Conservation (phyloP, 1,284 basidiomycete species). For the Cryptococcus sp. region DNA sequence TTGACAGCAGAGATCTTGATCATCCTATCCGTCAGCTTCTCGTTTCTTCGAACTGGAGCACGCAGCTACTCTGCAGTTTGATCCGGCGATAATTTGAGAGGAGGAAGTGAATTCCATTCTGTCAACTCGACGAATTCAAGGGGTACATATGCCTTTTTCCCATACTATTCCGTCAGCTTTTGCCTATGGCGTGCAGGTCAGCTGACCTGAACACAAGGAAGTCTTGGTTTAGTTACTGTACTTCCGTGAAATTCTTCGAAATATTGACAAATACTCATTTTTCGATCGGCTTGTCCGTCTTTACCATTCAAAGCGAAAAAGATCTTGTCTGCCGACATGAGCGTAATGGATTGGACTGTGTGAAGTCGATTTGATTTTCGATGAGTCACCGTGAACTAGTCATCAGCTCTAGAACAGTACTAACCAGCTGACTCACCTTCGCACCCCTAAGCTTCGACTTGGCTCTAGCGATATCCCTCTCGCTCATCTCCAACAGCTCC, state of each 20-base stretch:
- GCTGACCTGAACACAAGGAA: conserved; percentile 42
- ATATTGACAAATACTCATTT: conserved; percentile 40
- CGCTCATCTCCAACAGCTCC: conserved; percentile 14
- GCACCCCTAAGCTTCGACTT: conserved; percentile 34
- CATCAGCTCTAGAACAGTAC: not conserved
- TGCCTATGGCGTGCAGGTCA: not conserved
- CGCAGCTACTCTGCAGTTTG: conserved; percentile 32
- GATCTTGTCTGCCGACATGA: conserved; percentile 28
- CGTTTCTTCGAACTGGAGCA: not conserved
- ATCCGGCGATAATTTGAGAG: conserved; percentile 32
- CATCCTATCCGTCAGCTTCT: conserved; percentile 25
- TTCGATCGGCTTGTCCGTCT: conserved; percentile 23
- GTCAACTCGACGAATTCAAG: conserved; percentile 40
- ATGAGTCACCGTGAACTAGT: conserved; percentile 35
- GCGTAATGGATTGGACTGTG: conserved; percentile 32
- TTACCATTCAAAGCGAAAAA: conserved; percentile 30
- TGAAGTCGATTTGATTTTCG: conserved; percentile 31
- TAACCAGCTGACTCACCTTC: conserved; percentile 15
- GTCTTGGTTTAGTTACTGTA: conserved; percentile 26
- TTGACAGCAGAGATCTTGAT: conserved; percentile 42
- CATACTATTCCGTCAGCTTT: conserved; percentile 22
- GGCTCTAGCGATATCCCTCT: conserved; percentile 18
- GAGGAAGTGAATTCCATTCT: conserved; percentile 41
- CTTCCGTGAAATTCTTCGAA: conserved; percentile 33
- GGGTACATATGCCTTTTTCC: conserved; percentile 33